Evolutionary conservation across 805 yeast genomes (phyloP).

Genomic region (Millerozyma acaciae): DNA sequence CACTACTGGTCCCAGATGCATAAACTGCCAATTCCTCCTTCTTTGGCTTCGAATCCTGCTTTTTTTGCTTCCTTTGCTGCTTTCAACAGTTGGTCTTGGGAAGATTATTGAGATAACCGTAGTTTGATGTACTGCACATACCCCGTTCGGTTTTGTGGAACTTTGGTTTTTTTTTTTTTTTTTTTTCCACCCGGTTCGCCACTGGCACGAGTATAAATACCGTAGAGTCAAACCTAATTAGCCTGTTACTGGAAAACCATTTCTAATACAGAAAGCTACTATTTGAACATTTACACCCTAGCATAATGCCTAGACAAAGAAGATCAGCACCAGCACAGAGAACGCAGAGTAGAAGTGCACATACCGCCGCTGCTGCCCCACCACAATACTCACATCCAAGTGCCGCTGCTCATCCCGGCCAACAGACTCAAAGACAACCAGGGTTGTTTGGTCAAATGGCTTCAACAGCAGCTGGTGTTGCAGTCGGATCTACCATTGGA

Average conservation of each 20-base stretch:
- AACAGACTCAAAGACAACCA: constrained; percentile 55
- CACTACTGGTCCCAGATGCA: no score
- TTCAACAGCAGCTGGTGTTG: constrained; percentile 98
- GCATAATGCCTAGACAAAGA: constrained; percentile 52
- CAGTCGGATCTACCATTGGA: constrained; percentile 96
- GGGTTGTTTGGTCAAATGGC: constrained; percentile 98
- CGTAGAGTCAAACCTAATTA: constrained; percentile 1
- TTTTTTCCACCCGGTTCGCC: no score
- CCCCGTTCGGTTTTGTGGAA: no score
- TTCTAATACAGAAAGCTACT: neutral
- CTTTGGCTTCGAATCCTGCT: neutral
- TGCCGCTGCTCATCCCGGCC: constrained; percentile 24
- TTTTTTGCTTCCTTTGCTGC: neutral
- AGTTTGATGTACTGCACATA: no score
- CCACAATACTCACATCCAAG: constrained; percentile 49
- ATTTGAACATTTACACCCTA: constrained; percentile 2
- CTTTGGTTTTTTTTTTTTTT: no score
- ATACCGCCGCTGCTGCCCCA: constrained; percentile 65
- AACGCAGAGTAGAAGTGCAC: constrained; percentile 63
- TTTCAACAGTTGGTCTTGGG: neutral
- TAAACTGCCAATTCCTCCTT: no score
- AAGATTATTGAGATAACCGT: no score
- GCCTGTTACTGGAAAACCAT: neutral
- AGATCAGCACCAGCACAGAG: constrained; percentile 47
- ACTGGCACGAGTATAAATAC: no score